Evolutionary conservation across 345 rosid genomes (phyloP).

Genomic region (Salix brachista): DNA sequence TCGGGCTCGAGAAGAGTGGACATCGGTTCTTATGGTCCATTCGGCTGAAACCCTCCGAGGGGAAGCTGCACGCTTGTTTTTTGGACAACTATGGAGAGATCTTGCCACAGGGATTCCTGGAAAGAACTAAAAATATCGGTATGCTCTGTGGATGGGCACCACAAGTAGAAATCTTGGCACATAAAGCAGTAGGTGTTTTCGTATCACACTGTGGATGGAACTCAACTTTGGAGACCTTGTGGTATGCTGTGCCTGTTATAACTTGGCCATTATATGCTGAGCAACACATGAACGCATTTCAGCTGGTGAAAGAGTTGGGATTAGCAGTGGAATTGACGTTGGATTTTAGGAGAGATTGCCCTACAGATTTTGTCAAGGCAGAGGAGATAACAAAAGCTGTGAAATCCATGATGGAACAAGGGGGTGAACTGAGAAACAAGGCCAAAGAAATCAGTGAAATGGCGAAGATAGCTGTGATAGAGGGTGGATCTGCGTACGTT

Average conservation of each 20-base stretch:
- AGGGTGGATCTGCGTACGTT: slow-evolving; percentile 37
- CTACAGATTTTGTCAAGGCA: slow-evolving; percentile 12
- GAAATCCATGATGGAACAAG: slow-evolving; percentile 29
- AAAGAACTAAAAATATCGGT: slow-evolving; percentile 33
- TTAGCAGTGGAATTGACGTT: slow-evolving; percentile 43
- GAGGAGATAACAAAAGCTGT: slow-evolving; percentile 38
- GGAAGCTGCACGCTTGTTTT: slow-evolving; percentile 15
- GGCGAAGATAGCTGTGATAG: slow-evolving; percentile 26
- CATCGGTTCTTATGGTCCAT: slow-evolving; percentile 52
- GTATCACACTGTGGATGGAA: slow-evolving; percentile 75
- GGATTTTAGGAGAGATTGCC: slow-evolving; percentile 31
- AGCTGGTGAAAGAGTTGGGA: slow-evolving; percentile 37
- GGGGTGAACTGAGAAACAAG: slow-evolving; percentile 24
- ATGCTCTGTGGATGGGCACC: slow-evolving; percentile 52
- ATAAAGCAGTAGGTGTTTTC: slow-evolving; percentile 48
- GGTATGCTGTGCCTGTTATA: slow-evolving; percentile 47
- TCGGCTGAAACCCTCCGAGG: slow-evolving; percentile 19
- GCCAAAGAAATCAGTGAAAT: slow-evolving; percentile 27
- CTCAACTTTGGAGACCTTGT: slow-evolving; percentile 42
- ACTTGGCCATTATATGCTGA: slow-evolving; percentile 56
- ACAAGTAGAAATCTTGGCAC: slow-evolving; percentile 35
- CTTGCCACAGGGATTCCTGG: slow-evolving; percentile 41
- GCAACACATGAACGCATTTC: slow-evolving; percentile 52
- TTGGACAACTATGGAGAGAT: slow-evolving; percentile 20
- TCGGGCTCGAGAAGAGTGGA: slow-evolving; percentile 42